Base-by-base conservation (phyloP, 345 rosid genomes). In the Aquilaria sinensis region DNA sequence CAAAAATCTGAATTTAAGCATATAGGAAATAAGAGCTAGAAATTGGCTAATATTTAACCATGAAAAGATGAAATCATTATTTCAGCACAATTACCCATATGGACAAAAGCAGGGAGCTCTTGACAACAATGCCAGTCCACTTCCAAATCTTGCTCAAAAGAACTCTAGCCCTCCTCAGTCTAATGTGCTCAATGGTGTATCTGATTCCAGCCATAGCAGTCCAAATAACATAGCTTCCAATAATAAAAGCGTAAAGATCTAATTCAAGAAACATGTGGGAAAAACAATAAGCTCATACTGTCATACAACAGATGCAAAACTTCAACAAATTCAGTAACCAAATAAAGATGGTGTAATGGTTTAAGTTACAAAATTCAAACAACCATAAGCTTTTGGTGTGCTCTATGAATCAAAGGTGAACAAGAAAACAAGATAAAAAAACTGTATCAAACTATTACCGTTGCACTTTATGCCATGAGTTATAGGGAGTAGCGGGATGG, bases 381-480 rank as follows among this genome's bases (percentile, higher is more conserved):
- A 37, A 37, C 8, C 43, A 23, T 37, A 0, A 37, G 2, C 43
- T 37, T 5, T 37, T 37, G 43, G 43, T 9, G 5, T 5, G 43
- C 8, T 37, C 43, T 37, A 37, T 37, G 43, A 37, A 5, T 37
- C 43, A 37, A 37, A 37, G 5, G 23, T 23, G 23, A 23, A 5
- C 43, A 5, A 37, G 43, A 37, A 9, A 37, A 31, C 30, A 6
- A 48, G 55, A 6, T 5, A 33, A 23, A 23, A 37, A 29, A 47
- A 33, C 12, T 58, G 60, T 48, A 33, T 61, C 50, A 60, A 68
- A 23, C 31, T 47, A 31, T 64, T 86, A 94, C 99, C 99, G 50
- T 94, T 94, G 88, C 96, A 94, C 70, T 91, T 91, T 78, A 94
- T 79, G 72, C 97, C 99, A 61, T 91, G 99, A 65, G 99, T 91